Evolutionary conservation across 495 filamentous ascomycete genomes (phyloP).

Genomic region (Daldinia childiae): DNA sequence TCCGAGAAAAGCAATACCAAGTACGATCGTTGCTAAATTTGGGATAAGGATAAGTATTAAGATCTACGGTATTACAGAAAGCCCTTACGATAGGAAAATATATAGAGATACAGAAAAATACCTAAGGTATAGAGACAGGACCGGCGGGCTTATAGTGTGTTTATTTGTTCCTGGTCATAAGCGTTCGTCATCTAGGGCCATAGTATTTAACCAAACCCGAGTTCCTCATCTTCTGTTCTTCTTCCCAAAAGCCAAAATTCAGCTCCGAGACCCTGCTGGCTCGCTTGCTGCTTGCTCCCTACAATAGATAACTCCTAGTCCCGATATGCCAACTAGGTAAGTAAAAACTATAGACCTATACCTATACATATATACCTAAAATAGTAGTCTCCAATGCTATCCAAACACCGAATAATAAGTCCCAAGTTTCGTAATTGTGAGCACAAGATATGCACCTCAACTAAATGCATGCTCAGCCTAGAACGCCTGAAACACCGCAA

Average conservation of each 20-base stretch:
- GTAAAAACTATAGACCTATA: background rate
- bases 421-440: background rate
- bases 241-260: background rate
- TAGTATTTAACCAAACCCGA: background rate
- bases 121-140: background rate
- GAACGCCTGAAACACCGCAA: slow-evolving; percentile 37
- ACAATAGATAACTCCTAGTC: slow-evolving; percentile 4
- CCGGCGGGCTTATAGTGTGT: background rate
- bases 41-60: background rate
- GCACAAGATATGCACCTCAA: slow-evolving; percentile 4
- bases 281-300: background rate
- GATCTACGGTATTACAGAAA: background rate
- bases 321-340: slow-evolving; percentile 2
- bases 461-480: slow-evolving; percentile 22
- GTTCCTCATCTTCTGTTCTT: background rate
- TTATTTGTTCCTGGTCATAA: slow-evolving; percentile 3
- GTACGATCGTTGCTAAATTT: background rate
- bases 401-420: slow-evolving; percentile 26
- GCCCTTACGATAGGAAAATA: background rate
- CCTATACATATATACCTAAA: slow-evolving; percentile 19
- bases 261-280: background rate
- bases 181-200: background rate
- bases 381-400: slow-evolving; percentile 25
- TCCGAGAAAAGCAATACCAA: background rate
- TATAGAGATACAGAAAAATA: background rate